Evolutionary conservation across 257 asterid genomes (phyloP).

Genomic region (Jaltomata sinuosa): DNA sequence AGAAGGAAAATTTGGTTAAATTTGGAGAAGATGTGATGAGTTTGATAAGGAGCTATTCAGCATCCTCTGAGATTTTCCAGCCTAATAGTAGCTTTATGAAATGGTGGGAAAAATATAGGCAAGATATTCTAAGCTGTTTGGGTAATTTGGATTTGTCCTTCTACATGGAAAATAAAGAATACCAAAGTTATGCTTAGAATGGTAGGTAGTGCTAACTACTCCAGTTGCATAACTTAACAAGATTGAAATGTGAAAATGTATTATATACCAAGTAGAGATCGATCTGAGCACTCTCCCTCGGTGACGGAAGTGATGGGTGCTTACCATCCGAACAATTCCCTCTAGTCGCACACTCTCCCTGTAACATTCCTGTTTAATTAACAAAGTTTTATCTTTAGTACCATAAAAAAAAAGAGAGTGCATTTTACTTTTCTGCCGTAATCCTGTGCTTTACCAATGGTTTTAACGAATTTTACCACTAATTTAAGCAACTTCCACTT

Average conservation of each 20-base stretch:
- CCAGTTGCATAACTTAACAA: neutral
- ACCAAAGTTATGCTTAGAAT: neutral
- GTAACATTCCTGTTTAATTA: neutral
- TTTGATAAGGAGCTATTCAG: constrained; percentile 7
- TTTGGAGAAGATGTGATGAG: constrained; percentile 13
- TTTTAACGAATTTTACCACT: no score
- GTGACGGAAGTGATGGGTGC: no score
- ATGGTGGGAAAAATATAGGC: constrained; percentile 15
- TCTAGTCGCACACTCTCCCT: neutral
- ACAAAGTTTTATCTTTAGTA: neutral
- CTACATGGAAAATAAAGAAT: neutral
- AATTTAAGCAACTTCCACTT: no score
- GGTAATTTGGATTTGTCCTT: neutral
- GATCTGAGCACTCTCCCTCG: neutral
- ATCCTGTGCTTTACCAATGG: neutral
- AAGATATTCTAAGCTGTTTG: neutral
- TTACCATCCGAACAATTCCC: no score
- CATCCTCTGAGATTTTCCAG: constrained; percentile 12
- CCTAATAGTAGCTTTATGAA: constrained; percentile 12
- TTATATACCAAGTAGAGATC: neutral
- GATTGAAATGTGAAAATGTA: neutral
- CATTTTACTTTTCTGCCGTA: neutral
- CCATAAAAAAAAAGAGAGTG: neutral
- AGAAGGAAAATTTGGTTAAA: neutral
- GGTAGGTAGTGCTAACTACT: neutral